These are phyloP conservation scores for Penicilliopsis zonata DNA, from an alignment of 495 filamentous ascomycete genomes.

Conservation along the genomic window DNA sequence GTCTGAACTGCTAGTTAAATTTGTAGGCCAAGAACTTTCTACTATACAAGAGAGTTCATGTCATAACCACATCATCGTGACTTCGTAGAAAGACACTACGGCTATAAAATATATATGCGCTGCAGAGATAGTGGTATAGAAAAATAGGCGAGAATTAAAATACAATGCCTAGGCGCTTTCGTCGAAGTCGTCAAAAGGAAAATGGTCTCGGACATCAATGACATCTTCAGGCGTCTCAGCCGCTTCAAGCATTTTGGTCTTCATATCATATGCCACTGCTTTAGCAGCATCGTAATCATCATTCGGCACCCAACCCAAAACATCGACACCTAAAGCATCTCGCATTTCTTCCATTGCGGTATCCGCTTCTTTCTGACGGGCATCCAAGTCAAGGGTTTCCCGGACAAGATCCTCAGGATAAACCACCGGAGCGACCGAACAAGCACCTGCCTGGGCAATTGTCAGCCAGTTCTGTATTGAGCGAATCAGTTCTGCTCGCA, in stretches of 20 bases:
- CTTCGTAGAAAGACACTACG: too few relatives aligned
- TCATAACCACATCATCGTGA: too few relatives aligned
- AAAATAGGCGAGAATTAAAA: too few relatives aligned
- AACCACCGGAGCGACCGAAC: constrained; percentile 5
- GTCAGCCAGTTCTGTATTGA: constrained; percentile 7
- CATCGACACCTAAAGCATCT: constrained; percentile 8
- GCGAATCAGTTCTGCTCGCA: constrained; percentile 12
- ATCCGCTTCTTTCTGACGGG: constrained; percentile 13
- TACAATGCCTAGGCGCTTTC: constrained; percentile 11
- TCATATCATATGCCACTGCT: constrained; percentile 7
- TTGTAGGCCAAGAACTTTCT: too few relatives aligned
- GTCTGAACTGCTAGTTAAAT: too few relatives aligned
- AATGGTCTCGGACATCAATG: constrained; percentile 9
- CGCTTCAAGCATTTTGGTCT: constrained; percentile 10
- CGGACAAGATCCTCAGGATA: constrained; percentile 7
- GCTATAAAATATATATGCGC: too few relatives aligned
- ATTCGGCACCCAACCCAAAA: constrained; percentile 13
- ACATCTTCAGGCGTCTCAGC: constrained; percentile 7
- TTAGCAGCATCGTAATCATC: constrained; percentile 11
- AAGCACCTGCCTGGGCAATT: background rate
- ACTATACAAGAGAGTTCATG: too few relatives aligned
- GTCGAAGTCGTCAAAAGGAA: constrained; percentile 19
- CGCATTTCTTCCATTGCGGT: constrained; percentile 9
- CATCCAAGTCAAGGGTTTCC: constrained; percentile 10
- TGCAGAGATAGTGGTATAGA: too few relatives aligned